These are phyloP conservation scores for Tribonema minus DNA, from an alignment of 108 stramenopile genomes.

Conservation along the genomic window DNA sequence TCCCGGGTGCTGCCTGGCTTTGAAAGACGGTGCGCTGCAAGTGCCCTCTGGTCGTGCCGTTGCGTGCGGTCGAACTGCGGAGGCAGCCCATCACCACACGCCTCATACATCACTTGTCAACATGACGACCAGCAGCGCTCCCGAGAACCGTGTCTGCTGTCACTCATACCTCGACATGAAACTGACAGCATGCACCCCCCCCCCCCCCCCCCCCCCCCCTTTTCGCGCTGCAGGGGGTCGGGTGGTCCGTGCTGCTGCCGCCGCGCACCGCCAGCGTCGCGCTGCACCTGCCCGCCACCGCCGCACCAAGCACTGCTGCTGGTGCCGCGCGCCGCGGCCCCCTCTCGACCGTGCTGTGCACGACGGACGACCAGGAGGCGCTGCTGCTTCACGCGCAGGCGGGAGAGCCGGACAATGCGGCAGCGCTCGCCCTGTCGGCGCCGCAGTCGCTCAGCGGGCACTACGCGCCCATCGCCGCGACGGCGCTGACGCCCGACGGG, in stretches of 20 bases:
- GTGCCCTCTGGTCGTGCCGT: neutral
- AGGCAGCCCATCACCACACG: neutral
- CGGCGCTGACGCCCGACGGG: conserved; percentile 5
- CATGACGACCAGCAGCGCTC: neutral
- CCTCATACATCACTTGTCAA: neutral
- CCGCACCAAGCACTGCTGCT: conserved; percentile 6
- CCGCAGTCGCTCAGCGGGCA: conserved; percentile 26
- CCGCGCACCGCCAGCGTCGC: conserved; percentile 15
- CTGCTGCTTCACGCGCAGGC: neutral
- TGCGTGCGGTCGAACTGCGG: neutral
- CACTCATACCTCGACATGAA: too few relatives aligned
- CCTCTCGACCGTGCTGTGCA: neutral
- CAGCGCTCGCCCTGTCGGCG: conserved; percentile 15
- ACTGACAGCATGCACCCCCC: too few relatives aligned
- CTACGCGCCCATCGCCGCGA: conserved; percentile 5
- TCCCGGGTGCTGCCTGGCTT: neutral
- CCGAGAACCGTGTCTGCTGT: neutral
- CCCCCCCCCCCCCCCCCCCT: neutral
- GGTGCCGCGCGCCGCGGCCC: conserved; percentile 6
- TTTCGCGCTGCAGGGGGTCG: neutral
- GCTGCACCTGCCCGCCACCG: neutral
- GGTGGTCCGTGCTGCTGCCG: conserved; percentile 22
- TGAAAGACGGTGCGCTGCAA: neutral
- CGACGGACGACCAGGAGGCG: neutral
- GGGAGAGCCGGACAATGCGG: neutral